phyloP scores from a whole-genome alignment of 2,329 filamentous ascomycete genomes.

The Aspergillus sp. region DNA sequence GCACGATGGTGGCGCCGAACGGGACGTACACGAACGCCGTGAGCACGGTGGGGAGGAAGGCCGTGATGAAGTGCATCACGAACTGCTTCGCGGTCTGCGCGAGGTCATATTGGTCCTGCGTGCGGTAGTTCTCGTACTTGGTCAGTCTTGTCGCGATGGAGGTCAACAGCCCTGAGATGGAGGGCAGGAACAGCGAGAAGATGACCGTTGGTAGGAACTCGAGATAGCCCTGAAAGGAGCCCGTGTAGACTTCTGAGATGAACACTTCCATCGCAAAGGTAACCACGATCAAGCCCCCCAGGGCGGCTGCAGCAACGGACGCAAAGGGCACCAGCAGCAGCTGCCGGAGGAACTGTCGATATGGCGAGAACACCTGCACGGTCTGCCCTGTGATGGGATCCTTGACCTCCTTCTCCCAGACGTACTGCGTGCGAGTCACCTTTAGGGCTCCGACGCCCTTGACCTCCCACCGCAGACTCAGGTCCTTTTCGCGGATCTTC shows the following conservation, averaged over 20 bases:
- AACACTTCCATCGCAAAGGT: constrained; percentile 95
- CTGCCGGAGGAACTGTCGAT: constrained; percentile 74
- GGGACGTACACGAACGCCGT: constrained; percentile 94
- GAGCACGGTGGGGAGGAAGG: constrained; percentile 86
- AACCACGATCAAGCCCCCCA: constrained; percentile 79
- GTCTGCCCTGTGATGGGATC: constrained; percentile 82
- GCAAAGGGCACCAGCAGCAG: constrained; percentile 83
- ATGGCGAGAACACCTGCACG: constrained; percentile 71
- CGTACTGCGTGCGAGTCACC: constrained; percentile 72
- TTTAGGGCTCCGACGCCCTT: constrained; percentile 81
- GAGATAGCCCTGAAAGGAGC: constrained; percentile 80
- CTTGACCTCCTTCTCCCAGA: constrained; percentile 71
- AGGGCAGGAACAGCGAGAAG: constrained; percentile 76
- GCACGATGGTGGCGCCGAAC: constrained; percentile 79
- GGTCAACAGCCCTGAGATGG: constrained; percentile 74
- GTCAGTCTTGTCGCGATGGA: constrained; percentile 74
- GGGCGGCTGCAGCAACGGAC: constrained; percentile 63
- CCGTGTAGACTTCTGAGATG: constrained; percentile 89
- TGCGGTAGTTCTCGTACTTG: constrained; percentile 88
- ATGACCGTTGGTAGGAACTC: constrained; percentile 86
- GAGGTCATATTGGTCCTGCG: constrained; percentile 76
- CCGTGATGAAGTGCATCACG: constrained; percentile 93
- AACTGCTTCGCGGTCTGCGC: constrained; percentile 92
- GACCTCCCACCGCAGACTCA: constrained; percentile 86
- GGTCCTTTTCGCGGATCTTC: constrained; percentile 88